Base-by-base conservation (phyloP, 805 yeast genomes). In the Kazachstania taianensis region DNA sequence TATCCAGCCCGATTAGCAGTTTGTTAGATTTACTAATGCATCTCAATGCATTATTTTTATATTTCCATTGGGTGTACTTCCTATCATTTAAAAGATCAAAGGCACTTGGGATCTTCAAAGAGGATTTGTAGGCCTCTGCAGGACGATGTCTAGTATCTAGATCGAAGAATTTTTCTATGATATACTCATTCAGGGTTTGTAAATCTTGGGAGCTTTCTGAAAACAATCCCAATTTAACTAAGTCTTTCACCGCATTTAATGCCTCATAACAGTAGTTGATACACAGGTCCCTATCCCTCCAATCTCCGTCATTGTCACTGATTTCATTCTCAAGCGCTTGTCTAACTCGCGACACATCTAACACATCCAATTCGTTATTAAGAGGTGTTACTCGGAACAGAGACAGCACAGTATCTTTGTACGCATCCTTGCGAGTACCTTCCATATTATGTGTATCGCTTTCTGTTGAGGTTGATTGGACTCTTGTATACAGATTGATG, bases 21-120 rank as follows among this genome's bases (percentile, higher is more conserved):
- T 52, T 53, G 13, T 75, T 70, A 50, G 80, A 73, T 15, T 65
- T 67, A 6, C 50, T 49, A 20, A 76, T 61, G 9, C 77, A 80
- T 41, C 72, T 68, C 40, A 66, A 60, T 1, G 81, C 72, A 28
- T 77, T 59, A 33, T 67, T 70, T 30, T 67, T 64, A 46, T 75
- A 36, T 17, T 30, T 20, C 10, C 37, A 20, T 18, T 28, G 23
- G 4, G 15, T 7, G 12, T 34, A 34, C 3, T 28, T 20, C 7
- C 9, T 13, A 22, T 34, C 28, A 16, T 20, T 28, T 12, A 28
- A 13, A 15, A 34, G 18, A 14, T 34, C 37, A 7, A 19, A 13
- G 5, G 25, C 18, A 32, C 17, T 22, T 16, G 18, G n/a, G 15
- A 14, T 8, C 8, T 22, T 22, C 12, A 22, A 22, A 8, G 25